Percentiles rank a stretch among this genome's conserved stretches.
Evolutionary conservation across 805 yeast species (phyloP).

Genomic region (Candida vaughaniae): DNA sequence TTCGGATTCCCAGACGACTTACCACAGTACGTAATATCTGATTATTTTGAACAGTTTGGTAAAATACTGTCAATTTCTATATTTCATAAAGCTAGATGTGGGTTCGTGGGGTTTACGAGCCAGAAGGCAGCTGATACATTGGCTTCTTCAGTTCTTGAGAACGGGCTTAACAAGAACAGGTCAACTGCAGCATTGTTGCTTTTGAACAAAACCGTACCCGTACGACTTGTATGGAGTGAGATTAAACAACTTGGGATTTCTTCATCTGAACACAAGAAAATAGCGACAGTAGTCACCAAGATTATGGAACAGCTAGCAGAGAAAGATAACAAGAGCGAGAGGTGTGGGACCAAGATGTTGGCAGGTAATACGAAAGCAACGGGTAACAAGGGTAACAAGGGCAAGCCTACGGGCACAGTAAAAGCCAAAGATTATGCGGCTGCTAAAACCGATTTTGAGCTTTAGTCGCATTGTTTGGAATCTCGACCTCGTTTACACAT

Average conservation of each 20-base stretch:
- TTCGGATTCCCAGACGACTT: slow-evolving; percentile 70
- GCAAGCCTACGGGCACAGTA: no score
- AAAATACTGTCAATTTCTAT: slow-evolving; percentile 47
- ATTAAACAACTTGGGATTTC: slow-evolving; percentile 41
- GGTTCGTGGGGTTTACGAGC: slow-evolving; percentile 54
- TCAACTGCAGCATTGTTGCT: slow-evolving; percentile 33
- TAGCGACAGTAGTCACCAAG: slow-evolving; percentile 50
- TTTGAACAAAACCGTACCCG: slow-evolving; percentile 37
- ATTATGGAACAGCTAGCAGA: slow-evolving; percentile 54
- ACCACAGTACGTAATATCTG: slow-evolving; percentile 61
- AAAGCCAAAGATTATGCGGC: no score
- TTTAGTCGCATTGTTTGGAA: slow-evolving; percentile 8
- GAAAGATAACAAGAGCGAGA: slow-evolving; percentile 23
- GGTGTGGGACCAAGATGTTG: no score
- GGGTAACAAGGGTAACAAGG: not conserved
- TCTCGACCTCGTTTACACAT: not conserved
- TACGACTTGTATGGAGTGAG: slow-evolving; percentile 58
- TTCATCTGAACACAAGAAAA: slow-evolving; percentile 45
- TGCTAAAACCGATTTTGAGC: slow-evolving; percentile 15
- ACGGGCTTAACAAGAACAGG: slow-evolving; percentile 26
- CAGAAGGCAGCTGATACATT: slow-evolving; percentile 51
- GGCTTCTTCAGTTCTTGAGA: slow-evolving; percentile 20
- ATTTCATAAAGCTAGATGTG: slow-evolving; percentile 61
- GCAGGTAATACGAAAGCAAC: not conserved
- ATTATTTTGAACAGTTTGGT: slow-evolving; percentile 47